A percentile compares a stretch with the other conserved stretches of the same genome.
phyloP scores from a whole-genome alignment of 805 yeast species.

The Teunomyces aglyptinius region DNA sequence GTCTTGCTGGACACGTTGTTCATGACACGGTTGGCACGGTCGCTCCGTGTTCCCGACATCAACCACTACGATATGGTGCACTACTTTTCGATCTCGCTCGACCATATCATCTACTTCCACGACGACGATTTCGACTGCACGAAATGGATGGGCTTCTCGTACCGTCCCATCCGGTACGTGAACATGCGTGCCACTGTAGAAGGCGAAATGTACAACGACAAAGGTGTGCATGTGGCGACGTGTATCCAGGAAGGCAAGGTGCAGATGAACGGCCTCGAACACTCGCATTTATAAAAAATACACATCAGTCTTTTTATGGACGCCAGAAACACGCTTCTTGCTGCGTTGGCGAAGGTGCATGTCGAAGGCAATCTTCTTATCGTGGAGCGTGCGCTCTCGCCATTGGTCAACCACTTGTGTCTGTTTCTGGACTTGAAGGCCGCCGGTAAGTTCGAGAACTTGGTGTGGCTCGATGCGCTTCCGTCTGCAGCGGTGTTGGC shows the following conservation, averaged over 20 bases:
- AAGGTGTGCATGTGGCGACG: slow-evolving; percentile 55
- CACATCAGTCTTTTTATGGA: background rate
- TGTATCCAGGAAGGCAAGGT: slow-evolving; percentile 66
- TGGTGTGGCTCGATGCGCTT: slow-evolving; percentile 12
- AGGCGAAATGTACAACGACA: slow-evolving; percentile 53
- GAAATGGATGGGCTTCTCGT: slow-evolving; percentile 52
- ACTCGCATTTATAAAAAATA: background rate
- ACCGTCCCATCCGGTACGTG: slow-evolving; percentile 48
- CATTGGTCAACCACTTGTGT: slow-evolving; percentile 51
- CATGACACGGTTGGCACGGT: slow-evolving; percentile 50
- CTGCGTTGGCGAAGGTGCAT: slow-evolving; percentile 21
- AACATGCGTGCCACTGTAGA: slow-evolving; percentile 54
- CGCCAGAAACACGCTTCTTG: slow-evolving; percentile 17
- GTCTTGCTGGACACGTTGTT: slow-evolving; percentile 59
- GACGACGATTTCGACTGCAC: slow-evolving; percentile 47
- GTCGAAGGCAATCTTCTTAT: slow-evolving; percentile 25
- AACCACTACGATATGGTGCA: slow-evolving; percentile 18
- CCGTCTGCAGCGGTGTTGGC: slow-evolving; percentile 10
- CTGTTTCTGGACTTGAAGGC: slow-evolving; percentile 52
- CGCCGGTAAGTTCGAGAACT: slow-evolving; percentile 42
- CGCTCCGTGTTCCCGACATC: slow-evolving; percentile 40
- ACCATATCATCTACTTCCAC: slow-evolving; percentile 68
- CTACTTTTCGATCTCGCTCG: slow-evolving; percentile 58
- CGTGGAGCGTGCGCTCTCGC: slow-evolving; percentile 48
- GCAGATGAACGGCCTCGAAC: slow-evolving; percentile 24